A percentile compares a stretch with the other conserved stretches of the same genome.
Evolutionary conservation across 73 alveolate species (phyloP).

Genomic region (Paramecium sonneborni): DNA sequence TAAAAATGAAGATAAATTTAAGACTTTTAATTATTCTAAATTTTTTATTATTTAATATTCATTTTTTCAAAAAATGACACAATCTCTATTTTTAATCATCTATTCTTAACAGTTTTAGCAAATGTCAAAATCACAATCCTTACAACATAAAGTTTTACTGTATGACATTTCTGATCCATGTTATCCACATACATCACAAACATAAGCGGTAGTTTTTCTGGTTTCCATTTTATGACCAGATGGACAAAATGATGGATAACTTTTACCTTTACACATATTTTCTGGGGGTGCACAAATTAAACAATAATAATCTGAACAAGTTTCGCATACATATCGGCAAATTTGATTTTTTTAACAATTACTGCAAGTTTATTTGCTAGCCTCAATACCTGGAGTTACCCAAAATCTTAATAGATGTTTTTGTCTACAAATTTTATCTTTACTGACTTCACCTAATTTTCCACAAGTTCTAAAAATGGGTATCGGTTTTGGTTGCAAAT

Average conservation of each 20-base stretch:
- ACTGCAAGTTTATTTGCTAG: neutral
- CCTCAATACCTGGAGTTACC: conserved; percentile 16
- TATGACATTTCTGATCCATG: neutral
- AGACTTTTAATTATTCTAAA: neutral
- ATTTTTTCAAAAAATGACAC: neutral
- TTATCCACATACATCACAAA: conserved; percentile 38
- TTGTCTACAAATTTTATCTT: neutral
- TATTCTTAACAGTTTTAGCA: neutral
- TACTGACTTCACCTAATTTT: neutral
- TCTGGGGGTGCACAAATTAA: conserved; percentile 44
- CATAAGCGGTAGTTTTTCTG: neutral
- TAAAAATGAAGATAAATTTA: too few relatives aligned
- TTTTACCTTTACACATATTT: conserved; percentile 9
- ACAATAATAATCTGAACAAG: conserved; percentile 28
- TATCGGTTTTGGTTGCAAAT: neutral
- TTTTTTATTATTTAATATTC: neutral
- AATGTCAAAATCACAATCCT: conserved; percentile 20
- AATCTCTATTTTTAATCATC: neutral
- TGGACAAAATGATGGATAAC: conserved; percentile 39
- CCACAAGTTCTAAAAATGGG: neutral
- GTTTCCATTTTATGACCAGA: neutral
- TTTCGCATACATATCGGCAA: conserved; percentile 26
- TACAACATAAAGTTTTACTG: neutral
- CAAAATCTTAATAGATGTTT: conserved; percentile 1
- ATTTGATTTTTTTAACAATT: neutral